Evolutionary conservation across 345 rosid genomes (phyloP), one percentile per base, ranked within the genome.

Genomic region (Litchi chinensis): DNA sequence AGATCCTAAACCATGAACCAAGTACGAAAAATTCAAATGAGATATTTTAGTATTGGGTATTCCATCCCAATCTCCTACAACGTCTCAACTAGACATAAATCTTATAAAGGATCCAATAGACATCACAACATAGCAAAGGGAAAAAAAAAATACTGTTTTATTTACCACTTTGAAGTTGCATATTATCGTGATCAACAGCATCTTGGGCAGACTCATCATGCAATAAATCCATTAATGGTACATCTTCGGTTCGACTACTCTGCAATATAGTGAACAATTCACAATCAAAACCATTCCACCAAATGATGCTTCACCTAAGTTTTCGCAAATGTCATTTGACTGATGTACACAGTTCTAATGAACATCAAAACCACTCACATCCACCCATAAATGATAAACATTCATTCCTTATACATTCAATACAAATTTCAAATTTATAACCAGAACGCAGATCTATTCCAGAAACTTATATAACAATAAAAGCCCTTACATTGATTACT

Each of bases 121-220:
- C 26, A 24, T 63, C 24, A 68, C 65, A 76, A 48, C 56, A 60
- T 37, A 28, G 62, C 50, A 64, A 63, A 43, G 10, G 39, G 56
- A 52, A n/a, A 68, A 66, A 63, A 70, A 40, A 11, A 48, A 21
- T n/a, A 9, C 16, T 71, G 5, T 69, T 39, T 57, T 67, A 82
- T 75, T 78, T 67, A 88, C 92, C 92, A 76, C 66, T 85, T 79
- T 70, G 86, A 68, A 81, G 74, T 52, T 80, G 88, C 78, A 79
- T 57, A 65, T 74, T 62, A 73, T 75, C 74, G 73, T 46, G 81
- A 73, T 78, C 83, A 66, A 68, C 77, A 79, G 77, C 74, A 69
- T 73, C 73, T 24, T 68, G 83, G 72, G 79, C 81, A 5, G 80
- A 73, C 54, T 71, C 82, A 79, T 76, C 79, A 48, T 78, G 83